phyloP scores from a whole-genome alignment of 1,139 yeast genomes.

The Saccharomycopsis hybrid region DNA sequence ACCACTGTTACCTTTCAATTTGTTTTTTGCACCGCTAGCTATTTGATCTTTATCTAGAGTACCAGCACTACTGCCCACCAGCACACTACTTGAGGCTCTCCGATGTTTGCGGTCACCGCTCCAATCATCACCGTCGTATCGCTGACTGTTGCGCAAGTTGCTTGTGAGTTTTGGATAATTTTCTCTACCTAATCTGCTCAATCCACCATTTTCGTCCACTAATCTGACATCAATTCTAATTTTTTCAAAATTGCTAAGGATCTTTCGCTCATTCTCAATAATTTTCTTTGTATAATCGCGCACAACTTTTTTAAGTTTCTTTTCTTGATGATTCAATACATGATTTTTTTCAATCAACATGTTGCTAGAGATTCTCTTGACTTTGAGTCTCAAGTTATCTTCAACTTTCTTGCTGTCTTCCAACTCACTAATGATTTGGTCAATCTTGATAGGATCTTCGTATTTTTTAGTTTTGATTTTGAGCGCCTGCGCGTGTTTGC shows the following conservation, averaged over 20 bases:
- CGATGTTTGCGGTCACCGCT: constrained; percentile 42
- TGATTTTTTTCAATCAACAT: constrained; percentile 69
- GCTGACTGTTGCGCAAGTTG: constrained; percentile 37
- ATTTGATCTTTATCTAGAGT: constrained; percentile 13
- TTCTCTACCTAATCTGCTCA: constrained; percentile 78
- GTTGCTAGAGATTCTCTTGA: constrained; percentile 78
- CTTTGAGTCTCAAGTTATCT: constrained; percentile 65
- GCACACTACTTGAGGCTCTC: constrained; percentile 22
- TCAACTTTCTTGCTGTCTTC: constrained; percentile 79
- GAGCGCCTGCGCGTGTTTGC: constrained; percentile 68
- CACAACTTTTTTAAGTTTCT: constrained; percentile 46
- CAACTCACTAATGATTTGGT: constrained; percentile 75
- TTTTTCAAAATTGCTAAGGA: constrained; percentile 68
- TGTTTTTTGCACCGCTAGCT: constrained; percentile 18
- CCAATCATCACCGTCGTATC: constrained; percentile 56
- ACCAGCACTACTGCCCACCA: constrained; percentile 10
- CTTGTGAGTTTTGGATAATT: constrained; percentile 38
- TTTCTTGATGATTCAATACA: constrained; percentile 49
- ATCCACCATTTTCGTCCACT: constrained; percentile 74
- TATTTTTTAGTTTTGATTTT: constrained; percentile 69
- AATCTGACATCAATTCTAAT: constrained; percentile 69
- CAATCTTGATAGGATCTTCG: constrained; percentile 82
- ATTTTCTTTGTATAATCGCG: constrained; percentile 59
- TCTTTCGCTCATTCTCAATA: constrained; percentile 82
- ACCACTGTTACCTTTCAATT: constrained; percentile 14